phyloP scores from a whole-genome alignment of 306 rosid species.

The Trichosanthes truncata region DNA sequence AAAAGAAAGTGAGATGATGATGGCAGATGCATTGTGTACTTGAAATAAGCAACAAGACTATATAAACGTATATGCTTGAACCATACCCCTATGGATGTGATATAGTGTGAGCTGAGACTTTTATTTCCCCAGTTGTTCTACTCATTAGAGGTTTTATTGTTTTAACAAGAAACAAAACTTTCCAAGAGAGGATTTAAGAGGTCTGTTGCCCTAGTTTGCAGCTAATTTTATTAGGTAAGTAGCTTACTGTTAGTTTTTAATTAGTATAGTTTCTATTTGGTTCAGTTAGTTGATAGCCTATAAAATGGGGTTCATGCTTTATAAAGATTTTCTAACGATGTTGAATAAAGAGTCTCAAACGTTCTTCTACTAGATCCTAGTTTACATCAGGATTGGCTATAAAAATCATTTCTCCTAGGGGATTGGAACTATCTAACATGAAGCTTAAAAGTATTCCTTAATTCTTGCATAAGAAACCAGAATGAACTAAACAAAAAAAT shows the following conservation, averaged over 20 bases:
- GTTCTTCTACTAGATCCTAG: background rate
- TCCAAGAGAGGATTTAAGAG: background rate
- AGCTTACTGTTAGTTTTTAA: background rate
- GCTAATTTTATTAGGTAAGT: background rate
- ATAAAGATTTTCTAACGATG: background rate
- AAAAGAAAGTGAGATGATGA: background rate
- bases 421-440: background rate
- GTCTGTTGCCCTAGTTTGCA: background rate
- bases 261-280: background rate
- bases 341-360: background rate
- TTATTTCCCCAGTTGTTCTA: background rate
- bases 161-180: background rate
- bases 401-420: background rate
- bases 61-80: background rate
- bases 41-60: background rate
- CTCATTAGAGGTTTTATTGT: background rate
- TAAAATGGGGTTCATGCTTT: background rate
- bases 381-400: background rate
- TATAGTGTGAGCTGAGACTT: background rate
- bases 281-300: background rate
- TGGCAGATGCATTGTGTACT: background rate
- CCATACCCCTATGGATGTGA: background rate
- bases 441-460: background rate
- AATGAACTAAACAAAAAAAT: background rate
- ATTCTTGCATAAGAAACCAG: background rate